phyloP scores from a whole-genome alignment of 768 basidiomycete species.

The Tricholoma sp. region DNA sequence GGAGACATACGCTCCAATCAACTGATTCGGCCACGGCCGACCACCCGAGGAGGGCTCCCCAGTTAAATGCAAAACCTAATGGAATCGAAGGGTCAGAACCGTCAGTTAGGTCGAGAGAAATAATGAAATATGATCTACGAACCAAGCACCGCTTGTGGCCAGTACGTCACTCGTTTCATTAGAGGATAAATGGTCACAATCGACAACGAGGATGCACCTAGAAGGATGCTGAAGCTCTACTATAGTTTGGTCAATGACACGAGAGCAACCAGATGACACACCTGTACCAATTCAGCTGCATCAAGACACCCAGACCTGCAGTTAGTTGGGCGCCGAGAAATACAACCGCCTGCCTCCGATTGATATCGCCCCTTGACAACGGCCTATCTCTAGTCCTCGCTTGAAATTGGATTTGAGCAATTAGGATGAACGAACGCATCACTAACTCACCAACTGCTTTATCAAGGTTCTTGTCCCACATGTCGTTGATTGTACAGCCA shows the following conservation, averaged over 20 bases:
- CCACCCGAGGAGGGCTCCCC: slow-evolving; percentile 96
- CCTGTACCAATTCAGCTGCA: slow-evolving; percentile 97
- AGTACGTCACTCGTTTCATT: slow-evolving; percentile 96
- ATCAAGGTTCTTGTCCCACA: slow-evolving; percentile 96
- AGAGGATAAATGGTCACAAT: slow-evolving; percentile 88
- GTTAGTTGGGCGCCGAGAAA: slow-evolving; percentile 83
- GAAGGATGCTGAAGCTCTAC: slow-evolving; percentile 57
- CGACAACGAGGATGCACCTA: slow-evolving; percentile 88
- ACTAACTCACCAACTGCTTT: slow-evolving; percentile 73
- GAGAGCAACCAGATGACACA: slow-evolving; percentile 28
- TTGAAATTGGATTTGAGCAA: slow-evolving; percentile 23
- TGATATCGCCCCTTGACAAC: slow-evolving; percentile 79
- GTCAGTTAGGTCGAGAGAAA: neutral
- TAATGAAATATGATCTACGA: slow-evolving; percentile 18
- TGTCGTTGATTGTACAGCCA: slow-evolving; percentile 97
- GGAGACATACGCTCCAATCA: slow-evolving; percentile 78
- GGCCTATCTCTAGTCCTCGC: slow-evolving; percentile 87
- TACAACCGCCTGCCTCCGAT: slow-evolving; percentile 62
- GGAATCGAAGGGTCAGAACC: neutral
- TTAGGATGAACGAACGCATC: neutral
- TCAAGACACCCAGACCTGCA: slow-evolving; percentile 76
- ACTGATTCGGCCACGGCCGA: slow-evolving; percentile 82
- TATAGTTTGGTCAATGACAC: neutral
- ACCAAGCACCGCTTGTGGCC: slow-evolving; percentile 97
- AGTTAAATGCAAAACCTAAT: slow-evolving; percentile 90